These are phyloP conservation scores for Suhomyces bribrorum DNA, from an alignment of 1,139 yeast species.

Conservation along the genomic window DNA sequence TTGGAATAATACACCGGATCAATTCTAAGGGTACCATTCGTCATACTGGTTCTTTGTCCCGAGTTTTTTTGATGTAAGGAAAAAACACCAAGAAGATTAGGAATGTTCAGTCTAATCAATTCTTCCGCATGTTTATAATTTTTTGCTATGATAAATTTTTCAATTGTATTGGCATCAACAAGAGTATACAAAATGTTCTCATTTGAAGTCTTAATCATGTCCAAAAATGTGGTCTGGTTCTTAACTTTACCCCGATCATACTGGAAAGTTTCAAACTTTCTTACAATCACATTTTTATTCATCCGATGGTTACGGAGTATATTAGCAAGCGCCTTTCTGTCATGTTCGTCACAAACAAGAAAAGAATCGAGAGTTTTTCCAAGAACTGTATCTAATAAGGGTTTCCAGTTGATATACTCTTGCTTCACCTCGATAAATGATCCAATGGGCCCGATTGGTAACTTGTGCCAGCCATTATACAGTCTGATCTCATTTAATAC, in stretches of 20 bases:
- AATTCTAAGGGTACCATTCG: slow-evolving; percentile 48
- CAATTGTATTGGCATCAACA: slow-evolving; percentile 66
- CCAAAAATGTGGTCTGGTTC: slow-evolving; percentile 52
- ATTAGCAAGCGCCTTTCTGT: slow-evolving; percentile 49
- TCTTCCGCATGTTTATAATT: slow-evolving; percentile 54
- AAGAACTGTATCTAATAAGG: slow-evolving; percentile 55
- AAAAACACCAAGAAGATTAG: slow-evolving; percentile 50
- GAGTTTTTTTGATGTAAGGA: slow-evolving; percentile 43
- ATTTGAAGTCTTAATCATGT: slow-evolving; percentile 57
- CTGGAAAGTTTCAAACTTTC: slow-evolving; percentile 59
- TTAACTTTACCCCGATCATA: slow-evolving; percentile 36
- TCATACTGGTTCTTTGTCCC: slow-evolving; percentile 41
- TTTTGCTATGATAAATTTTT: slow-evolving; percentile 55
- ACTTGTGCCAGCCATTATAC: slow-evolving; percentile 39
- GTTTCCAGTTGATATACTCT: slow-evolving; percentile 60
- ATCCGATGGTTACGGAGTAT: slow-evolving; percentile 38
- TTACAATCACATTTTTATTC: slow-evolving; percentile 47
- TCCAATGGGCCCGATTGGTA: slow-evolving; percentile 89
- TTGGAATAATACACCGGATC: slow-evolving; percentile 57
- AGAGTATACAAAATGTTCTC: slow-evolving; percentile 59
- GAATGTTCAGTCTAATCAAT: slow-evolving; percentile 22
- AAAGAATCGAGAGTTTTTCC: slow-evolving; percentile 58
- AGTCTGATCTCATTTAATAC: slow-evolving; percentile 45
- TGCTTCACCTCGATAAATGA: slow-evolving; percentile 55
- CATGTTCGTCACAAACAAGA: slow-evolving; percentile 65